phyloP scores from a whole-genome alignment of 1,139 yeast genomes.

The Lizanozyma gosingica region DNA sequence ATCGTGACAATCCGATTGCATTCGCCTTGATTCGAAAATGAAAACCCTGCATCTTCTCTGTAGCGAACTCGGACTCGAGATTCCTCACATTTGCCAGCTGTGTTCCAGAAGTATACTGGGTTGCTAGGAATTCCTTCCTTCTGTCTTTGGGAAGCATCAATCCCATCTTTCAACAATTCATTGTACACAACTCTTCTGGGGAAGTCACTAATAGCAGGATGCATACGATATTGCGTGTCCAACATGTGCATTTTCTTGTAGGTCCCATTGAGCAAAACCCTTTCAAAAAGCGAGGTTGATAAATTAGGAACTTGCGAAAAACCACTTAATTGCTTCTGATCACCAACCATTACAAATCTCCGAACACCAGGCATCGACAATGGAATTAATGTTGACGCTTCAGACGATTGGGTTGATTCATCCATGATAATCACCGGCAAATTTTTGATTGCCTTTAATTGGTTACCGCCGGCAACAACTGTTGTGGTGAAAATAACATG shows the following conservation, averaged over 20 bases:
- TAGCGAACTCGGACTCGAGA: constrained; percentile 34
- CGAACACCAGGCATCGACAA: constrained; percentile 60
- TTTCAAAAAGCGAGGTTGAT: constrained; percentile 51
- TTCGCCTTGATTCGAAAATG: constrained; percentile 48
- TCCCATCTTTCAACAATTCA: constrained; percentile 50
- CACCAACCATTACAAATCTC: constrained; percentile 66
- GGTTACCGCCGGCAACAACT: constrained; percentile 62
- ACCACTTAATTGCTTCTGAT: constrained; percentile 53
- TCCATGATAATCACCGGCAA: constrained; percentile 62
- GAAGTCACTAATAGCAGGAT: constrained; percentile 40
- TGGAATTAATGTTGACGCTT: constrained; percentile 62
- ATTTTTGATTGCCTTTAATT: constrained; percentile 44
- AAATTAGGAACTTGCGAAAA: constrained; percentile 57
- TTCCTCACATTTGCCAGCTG: constrained; percentile 34
- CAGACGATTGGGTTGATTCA: constrained; percentile 61
- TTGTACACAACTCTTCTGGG: constrained; percentile 51
- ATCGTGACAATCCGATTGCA: constrained; percentile 36
- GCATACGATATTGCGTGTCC: constrained; percentile 56
- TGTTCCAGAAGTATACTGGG: constrained; percentile 50
- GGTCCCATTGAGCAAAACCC: constrained; percentile 47
- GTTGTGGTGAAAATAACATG: constrained; percentile 65
- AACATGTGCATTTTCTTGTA: constrained; percentile 57
- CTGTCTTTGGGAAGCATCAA: constrained; percentile 38
- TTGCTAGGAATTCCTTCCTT: constrained; percentile 29
- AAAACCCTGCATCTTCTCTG: constrained; percentile 43